Base-by-base conservation (phyloP, 2,329 filamentous ascomycete genomes). In the Dendryphion nanum region DNA sequence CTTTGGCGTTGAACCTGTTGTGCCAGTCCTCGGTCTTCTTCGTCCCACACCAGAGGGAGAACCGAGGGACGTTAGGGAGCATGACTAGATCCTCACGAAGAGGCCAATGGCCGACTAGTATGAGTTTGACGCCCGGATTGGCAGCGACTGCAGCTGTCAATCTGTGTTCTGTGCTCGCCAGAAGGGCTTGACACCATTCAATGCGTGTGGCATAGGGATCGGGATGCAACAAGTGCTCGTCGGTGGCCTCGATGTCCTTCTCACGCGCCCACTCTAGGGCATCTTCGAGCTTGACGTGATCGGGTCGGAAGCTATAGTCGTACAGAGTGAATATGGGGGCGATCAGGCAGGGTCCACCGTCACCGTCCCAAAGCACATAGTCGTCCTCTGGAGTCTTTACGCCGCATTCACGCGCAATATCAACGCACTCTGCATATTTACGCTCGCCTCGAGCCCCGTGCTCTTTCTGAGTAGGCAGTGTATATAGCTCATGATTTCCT, bases 401-500 rank as follows among this genome's bases (percentile, higher is more conserved):
- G 23, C 75, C 75, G 54, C 69, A 71, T 31, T 70, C 61, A 7
- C 73, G 71, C 17, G 77, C 77, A 4, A 76, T 53, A n/a, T 67
- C 66, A 8, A 80, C 65, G 53, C 77, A 80, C 35, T 75, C 70
- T 41, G 69, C 59, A 59, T 80, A 81, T 53, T 79, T 80, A 33
- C 59, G 64, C 51, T 75, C 72, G 38, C 77, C 77, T 4, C 69
- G 57, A 3, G 70, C 60, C 4, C 57, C 61, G 3, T 45, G 32
- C 23, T 65, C 62, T 31, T 66, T 60, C 17, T 68, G 52, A 4
- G 63, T 55, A 1, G 68, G 66, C 37, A 78, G 53, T 2, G 73
- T 76, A 55, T 79, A 81, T 7, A 81, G 68, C 61, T 79, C 76
- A 47, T 80, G 76, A 51, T 79, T 79, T 4, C 77, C 77, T 0